Evolutionary conservation across 352 stramenopile genomes (phyloP), one percentile per base, ranked within the genome.

Genomic region (Globisporangium polare): DNA sequence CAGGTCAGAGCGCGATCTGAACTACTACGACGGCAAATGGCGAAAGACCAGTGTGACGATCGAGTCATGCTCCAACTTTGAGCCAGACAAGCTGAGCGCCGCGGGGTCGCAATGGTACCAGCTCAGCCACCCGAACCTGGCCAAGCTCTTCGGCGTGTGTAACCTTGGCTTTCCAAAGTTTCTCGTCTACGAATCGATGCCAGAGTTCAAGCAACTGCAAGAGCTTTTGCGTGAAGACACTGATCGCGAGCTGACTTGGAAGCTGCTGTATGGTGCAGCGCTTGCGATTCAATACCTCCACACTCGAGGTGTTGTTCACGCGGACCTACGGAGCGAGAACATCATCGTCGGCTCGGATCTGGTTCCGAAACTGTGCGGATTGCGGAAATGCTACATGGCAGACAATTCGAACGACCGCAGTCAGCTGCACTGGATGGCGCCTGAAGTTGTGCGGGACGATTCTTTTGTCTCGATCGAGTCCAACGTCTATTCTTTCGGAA

Each of bases 251-350:
- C 5, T 2, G 10, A 15, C 58, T 0, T 76, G 62, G 62, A 35
- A 60, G 12, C 55, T 58, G 0, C 7, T 78, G 12, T 64, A 70
- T 18, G 49, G 74, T 43, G 66, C 46, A 18, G 68, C 71, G 43
- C 20, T 50, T 13, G 43, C 7, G 7, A n/a, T 50, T 9, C 20
- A 50, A 9, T 50, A 29, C 6, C 43, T 50, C 3, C 43, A 29
- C n/a, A 27, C 5, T 13, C n/a, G 20, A 13, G 9, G 43, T 15
- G 18, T 26, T 5, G 8, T 50, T 0, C 6, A 50, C 7, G 6
- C 3, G 7, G 43, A 50, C 5, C 43, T 50, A 17, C 20, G 43
- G n/a, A 13, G 43, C 7, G 20, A 50, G 20, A 27, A 29, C 7
- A 50, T 50, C 43, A 26, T 50, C n/a, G 43, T 50, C 5, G 43